These are phyloP conservation scores for Cryomyces minteri DNA, from an alignment of 495 filamentous ascomycete genomes.

Conservation along the genomic window DNA sequence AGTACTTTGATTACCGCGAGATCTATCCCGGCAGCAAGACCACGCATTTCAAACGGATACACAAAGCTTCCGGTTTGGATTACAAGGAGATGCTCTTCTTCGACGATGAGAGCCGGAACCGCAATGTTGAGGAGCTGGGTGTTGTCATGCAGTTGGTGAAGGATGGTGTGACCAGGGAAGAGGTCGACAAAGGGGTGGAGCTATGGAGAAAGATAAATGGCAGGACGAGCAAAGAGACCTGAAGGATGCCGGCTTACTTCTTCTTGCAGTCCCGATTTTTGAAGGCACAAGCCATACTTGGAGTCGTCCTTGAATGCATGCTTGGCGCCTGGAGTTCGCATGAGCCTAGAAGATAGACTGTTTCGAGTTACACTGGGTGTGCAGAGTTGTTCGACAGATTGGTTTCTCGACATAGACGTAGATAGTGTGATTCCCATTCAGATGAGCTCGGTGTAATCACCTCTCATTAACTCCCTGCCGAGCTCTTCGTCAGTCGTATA, in stretches of 20 bases:
- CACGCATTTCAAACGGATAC: conserved; percentile 58
- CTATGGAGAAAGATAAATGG: conserved; percentile 60
- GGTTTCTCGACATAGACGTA: too few relatives aligned
- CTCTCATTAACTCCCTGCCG: too few relatives aligned
- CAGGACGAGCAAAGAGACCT: not conserved
- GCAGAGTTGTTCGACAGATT: too few relatives aligned
- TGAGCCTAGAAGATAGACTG: too few relatives aligned
- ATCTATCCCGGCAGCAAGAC: conserved; percentile 83
- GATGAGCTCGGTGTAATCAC: too few relatives aligned
- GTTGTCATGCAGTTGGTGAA: conserved; percentile 67
- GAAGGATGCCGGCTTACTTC: not conserved
- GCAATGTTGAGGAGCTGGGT: conserved; percentile 63
- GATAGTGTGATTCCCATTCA: too few relatives aligned
- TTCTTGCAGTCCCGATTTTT: not conserved
- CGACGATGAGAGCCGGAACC: conserved; percentile 79
- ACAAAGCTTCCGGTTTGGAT: conserved; percentile 42
- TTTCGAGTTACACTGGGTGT: too few relatives aligned
- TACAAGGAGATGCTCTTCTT: conserved; percentile 92
- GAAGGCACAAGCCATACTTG: too few relatives aligned
- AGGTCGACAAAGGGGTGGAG: conserved; percentile 61
- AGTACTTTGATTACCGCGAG: conserved; percentile 68
- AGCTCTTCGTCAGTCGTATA: too few relatives aligned
- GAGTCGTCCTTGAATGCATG: too few relatives aligned
- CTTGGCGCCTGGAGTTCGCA: too few relatives aligned
- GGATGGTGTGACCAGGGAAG: conserved; percentile 60